Base-by-base conservation (phyloP, 2,329 filamentous ascomycete genomes). In the Chrysoporthe cubensis region DNA sequence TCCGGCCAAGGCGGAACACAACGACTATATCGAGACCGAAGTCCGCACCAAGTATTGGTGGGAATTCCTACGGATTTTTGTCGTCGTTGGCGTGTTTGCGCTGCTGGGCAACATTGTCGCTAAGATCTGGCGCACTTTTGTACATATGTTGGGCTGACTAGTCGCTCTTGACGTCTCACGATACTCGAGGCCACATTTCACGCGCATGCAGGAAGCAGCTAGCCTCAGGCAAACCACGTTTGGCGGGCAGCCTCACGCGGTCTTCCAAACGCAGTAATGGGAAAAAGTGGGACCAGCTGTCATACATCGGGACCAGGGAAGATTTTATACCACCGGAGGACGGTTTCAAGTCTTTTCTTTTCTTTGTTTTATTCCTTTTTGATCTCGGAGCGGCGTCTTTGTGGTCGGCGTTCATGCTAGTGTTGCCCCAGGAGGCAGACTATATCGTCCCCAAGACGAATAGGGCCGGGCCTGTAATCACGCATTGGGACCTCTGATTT, bases 11-110 rank as follows among this genome's bases (percentile, higher is more conserved):
- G 52, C 63, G 37, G 72, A 73, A 2, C 73, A 72, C 4, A 70
- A 72, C 18, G 74, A 73, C 0, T 86, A 84, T 64, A 80, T 90
- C 72, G 87, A 89, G 76, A 89, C 87, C 1, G 80, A 86, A 72
- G 85, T 90, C 32, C 83, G 84, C 40, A 84, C 86, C 0, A 79
- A 81, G 54, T 77, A 83, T 64, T 82, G 82, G 62, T 86, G 82
- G 76, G 87, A 90, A 72, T 84, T 88, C 68, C 69, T 85, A 44
- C 82, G 85, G 72, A 80, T 89, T 8, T 88, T 85, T 64, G 77
- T 80, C 34, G 81, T 88, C 59, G 72, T 85, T 16, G 84, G 81
- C 8, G 77, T 79, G 4, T 79, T 80, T 50, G 80, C 73, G 2
- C 72, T 86, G 66, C 50, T 84, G 13, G 81, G 81, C 72, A 80